These are phyloP conservation scores for Acacia crassicarpa DNA, from an alignment of 306 rosid species.

Conservation along the genomic window DNA sequence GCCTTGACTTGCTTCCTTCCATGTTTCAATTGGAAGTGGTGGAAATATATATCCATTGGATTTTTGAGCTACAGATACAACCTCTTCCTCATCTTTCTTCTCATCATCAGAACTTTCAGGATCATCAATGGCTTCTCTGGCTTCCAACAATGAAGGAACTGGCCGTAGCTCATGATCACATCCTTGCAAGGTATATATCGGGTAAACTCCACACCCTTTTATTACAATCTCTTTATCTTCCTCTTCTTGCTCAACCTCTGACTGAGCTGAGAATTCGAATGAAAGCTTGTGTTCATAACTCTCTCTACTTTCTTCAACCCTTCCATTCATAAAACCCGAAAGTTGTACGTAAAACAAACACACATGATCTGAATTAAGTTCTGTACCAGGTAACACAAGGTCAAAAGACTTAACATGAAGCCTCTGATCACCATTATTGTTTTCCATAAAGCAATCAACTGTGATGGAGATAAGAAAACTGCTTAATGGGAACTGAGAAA, in stretches of 20 bases:
- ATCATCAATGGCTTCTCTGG: not conserved
- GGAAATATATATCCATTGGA: not conserved
- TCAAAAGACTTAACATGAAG: not conserved
- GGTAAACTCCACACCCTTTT: conserved; percentile 31
- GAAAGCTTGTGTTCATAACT: not conserved
- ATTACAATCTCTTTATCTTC: not conserved
- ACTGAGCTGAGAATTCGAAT: conserved; percentile 27
- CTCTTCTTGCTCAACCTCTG: not conserved
- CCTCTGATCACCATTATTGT: not conserved
- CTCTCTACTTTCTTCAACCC: not conserved
- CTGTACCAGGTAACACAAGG: not conserved
- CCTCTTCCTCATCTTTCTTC: not conserved
- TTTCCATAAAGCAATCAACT: not conserved
- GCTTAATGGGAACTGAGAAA: not conserved
- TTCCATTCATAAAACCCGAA: not conserved
- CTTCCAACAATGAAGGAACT: not conserved
- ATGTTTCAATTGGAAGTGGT: not conserved
- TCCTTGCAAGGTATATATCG: not conserved
- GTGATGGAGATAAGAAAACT: not conserved
- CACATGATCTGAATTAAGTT: not conserved
- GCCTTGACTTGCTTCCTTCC: conserved; percentile 1
- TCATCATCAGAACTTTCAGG: not conserved
- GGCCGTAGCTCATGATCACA: not conserved
- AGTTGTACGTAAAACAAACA: not conserved
- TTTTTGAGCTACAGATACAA: not conserved